Conservation (phyloP, 164 flowering plant species). For the Magnolia sinica region DNA sequence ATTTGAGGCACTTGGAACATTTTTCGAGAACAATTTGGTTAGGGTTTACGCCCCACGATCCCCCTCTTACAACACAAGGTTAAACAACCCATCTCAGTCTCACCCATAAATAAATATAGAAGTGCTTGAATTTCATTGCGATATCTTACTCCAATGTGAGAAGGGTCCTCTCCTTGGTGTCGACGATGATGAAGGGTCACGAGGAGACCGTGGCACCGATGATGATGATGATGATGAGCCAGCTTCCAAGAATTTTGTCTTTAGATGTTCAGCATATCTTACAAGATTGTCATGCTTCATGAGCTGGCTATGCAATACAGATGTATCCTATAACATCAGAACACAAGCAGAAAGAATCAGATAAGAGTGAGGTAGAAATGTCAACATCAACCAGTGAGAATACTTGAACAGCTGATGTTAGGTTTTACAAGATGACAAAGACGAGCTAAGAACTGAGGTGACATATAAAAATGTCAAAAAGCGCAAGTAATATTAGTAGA, state of each 20-base stretch:
- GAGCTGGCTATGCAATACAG: constrained; percentile 61
- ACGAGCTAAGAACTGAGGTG: background rate
- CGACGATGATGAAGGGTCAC: constrained; percentile 54
- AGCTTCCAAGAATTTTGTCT: constrained; percentile 45
- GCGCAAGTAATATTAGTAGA: too few relatives aligned
- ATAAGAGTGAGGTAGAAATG: background rate
- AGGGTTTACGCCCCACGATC: too few relatives aligned
- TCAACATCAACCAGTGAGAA: background rate
- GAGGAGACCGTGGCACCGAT: constrained; percentile 35
- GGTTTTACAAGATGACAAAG: background rate
- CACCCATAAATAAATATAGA: too few relatives aligned
- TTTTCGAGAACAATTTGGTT: too few relatives aligned
- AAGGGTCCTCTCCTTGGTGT: constrained; percentile 37
- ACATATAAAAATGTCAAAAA: background rate
- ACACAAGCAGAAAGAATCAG: background rate
- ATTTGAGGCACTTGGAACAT: too few relatives aligned
- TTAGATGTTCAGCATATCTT: constrained; percentile 58
- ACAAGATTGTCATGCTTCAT: constrained; percentile 59
- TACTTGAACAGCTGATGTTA: background rate
- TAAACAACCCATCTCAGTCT: too few relatives aligned
- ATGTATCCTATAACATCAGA: constrained; percentile 53
- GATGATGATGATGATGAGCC: constrained; percentile 38
- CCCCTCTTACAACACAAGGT: too few relatives aligned
- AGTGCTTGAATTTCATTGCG: too few relatives aligned
- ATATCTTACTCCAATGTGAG: constrained; percentile 63